Percentiles rank a stretch among this genome's conserved stretches.
phyloP scores from a whole-genome alignment of 2,329 filamentous ascomycete genomes.

The Aspergillus versicolor region DNA sequence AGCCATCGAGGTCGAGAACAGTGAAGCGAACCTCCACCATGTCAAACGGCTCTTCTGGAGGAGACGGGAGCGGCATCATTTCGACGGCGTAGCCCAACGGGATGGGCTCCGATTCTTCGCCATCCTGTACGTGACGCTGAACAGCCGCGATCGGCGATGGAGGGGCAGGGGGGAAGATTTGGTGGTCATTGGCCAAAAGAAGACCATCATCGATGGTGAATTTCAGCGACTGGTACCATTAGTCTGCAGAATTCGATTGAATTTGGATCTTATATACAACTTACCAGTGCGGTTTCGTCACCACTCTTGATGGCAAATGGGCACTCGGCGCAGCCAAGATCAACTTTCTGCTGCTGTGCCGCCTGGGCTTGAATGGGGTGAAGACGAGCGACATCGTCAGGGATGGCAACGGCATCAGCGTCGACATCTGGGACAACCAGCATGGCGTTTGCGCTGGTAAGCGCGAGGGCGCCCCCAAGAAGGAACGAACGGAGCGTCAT shows the following conservation, averaged over 20 bases:
- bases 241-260: background rate
- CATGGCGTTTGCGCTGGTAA: constrained; percentile 37
- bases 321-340: constrained; percentile 39
- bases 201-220: constrained; percentile 35
- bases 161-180: constrained; percentile 39
- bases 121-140: constrained; percentile 37
- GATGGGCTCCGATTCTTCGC: constrained; percentile 36
- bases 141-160: constrained; percentile 32
- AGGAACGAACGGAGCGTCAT: constrained; percentile 40
- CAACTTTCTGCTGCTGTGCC: constrained; percentile 28
- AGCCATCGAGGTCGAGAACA: constrained; percentile 43
- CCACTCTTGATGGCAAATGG: constrained; percentile 39
- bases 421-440: constrained; percentile 39
- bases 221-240: constrained; percentile 32
- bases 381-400: constrained; percentile 24
- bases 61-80: constrained; percentile 31
- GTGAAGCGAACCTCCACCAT: constrained; percentile 45
- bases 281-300: constrained; percentile 38
- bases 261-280: constrained; percentile 10
- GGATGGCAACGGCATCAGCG: constrained; percentile 23
- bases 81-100: constrained; percentile 46
- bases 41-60: constrained; percentile 32
- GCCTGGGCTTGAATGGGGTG: constrained; percentile 27
- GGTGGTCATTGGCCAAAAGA: constrained; percentile 38
- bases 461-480: constrained; percentile 33